phyloP scores from a whole-genome alignment of 2,329 filamentous ascomycete genomes.

The Venturia aucupariae region DNA sequence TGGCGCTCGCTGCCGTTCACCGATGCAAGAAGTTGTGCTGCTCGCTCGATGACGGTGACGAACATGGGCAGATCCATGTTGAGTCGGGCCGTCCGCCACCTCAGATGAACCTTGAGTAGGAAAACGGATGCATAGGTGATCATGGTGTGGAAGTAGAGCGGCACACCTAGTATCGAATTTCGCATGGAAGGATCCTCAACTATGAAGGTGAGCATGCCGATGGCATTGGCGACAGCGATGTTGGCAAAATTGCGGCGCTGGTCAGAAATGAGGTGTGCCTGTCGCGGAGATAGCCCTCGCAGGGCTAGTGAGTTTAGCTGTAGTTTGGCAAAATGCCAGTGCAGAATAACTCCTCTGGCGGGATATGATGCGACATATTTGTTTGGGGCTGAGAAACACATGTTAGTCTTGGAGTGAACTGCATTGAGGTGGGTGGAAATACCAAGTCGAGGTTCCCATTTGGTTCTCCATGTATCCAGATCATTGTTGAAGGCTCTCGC shows the following conservation, averaged over 20 bases:
- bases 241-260: slow-evolving; percentile 35
- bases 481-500: slow-evolving; percentile 13
- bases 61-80: slow-evolving; percentile 10
- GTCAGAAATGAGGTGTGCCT: slow-evolving; percentile 31
- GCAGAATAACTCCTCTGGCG: slow-evolving; percentile 40
- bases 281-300: slow-evolving; percentile 34
- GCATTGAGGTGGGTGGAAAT: not conserved
- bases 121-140: slow-evolving; percentile 40
- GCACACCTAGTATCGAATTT: slow-evolving; percentile 33
- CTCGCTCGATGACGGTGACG: slow-evolving; percentile 11
- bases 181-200: slow-evolving; percentile 36
- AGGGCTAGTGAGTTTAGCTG: slow-evolving; percentile 43
- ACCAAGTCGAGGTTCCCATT: slow-evolving; percentile 16
- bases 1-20: slow-evolving; percentile 11
- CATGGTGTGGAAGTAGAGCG: slow-evolving; percentile 39
- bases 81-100: slow-evolving; percentile 14
- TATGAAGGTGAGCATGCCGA: slow-evolving; percentile 33
- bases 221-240: slow-evolving; percentile 33
- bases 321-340: slow-evolving; percentile 43
- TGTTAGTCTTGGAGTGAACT: slow-evolving; percentile 10
- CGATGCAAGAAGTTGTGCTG: slow-evolving; percentile 9
- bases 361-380: slow-evolving; percentile 41
- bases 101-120: slow-evolving; percentile 31
- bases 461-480: slow-evolving; percentile 15
- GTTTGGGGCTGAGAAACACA: slow-evolving; percentile 30